phyloP scores from a whole-genome alignment of 176 grass and related monocot genomes.

The Themeda triandra region DNA sequence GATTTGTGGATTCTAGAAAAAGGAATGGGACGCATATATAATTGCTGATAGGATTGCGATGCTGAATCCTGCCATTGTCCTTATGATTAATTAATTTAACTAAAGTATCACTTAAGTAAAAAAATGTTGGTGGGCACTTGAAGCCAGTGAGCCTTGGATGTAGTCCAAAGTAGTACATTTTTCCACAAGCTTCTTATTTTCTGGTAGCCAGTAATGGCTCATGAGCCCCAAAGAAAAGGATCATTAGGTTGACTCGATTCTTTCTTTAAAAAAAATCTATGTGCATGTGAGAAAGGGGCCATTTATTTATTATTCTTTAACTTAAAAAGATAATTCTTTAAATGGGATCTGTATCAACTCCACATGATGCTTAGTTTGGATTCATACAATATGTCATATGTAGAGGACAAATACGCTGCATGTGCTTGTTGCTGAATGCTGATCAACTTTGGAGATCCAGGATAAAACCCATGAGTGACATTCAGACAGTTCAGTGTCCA shows the following conservation, averaged over 20 bases:
- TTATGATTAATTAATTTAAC: constrained; percentile 15
- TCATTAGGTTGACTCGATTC: not conserved
- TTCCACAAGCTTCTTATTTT: not conserved
- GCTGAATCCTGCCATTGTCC: not conserved
- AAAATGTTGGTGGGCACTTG: not conserved
- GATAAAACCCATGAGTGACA: not conserved
- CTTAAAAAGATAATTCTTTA: not conserved
- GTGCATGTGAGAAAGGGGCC: not conserved
- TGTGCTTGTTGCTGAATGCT: constrained; percentile 1
- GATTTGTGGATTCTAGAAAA: constrained; percentile 8
- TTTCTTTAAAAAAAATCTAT: not conserved
- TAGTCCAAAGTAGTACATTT: not conserved
- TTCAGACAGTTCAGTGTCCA: not conserved
- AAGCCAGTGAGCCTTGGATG: constrained; percentile 21
- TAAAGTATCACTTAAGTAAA: constrained; percentile 13
- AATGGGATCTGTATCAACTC: not conserved
- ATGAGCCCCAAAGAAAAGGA: not conserved
- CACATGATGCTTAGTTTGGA: not conserved
- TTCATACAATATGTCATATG: not conserved
- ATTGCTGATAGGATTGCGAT: not conserved
- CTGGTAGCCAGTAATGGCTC: not conserved
- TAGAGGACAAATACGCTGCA: not conserved
- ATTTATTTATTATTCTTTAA: constrained; percentile 4
- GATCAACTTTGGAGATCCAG: not conserved
- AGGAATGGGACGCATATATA: not conserved